phyloP scores from a whole-genome alignment of 2,329 filamentous ascomycete genomes.

The Blumeria graminis region DNA sequence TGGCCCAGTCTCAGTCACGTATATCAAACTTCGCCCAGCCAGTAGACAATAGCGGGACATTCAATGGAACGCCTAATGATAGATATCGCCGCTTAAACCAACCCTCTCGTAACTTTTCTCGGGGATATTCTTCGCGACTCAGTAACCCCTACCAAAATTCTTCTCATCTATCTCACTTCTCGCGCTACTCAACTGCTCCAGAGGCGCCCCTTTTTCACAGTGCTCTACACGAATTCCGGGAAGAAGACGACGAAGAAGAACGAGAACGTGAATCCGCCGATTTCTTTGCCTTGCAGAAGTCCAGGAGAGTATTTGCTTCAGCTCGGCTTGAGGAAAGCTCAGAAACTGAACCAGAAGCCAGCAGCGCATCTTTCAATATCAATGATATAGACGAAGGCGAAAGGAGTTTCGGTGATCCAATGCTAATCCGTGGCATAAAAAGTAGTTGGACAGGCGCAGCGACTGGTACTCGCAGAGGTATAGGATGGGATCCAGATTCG shows the following conservation, averaged over 20 bases:
- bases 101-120: slow-evolving; percentile 8
- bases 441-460: slow-evolving; percentile 36
- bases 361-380: slow-evolving; percentile 28
- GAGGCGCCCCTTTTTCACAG: slow-evolving; percentile 91
- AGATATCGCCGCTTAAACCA: slow-evolving; percentile 12
- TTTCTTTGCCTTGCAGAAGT: slow-evolving; percentile 74
- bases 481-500: slow-evolving; percentile 9
- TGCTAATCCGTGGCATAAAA: slow-evolving; percentile 25
- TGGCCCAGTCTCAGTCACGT: slow-evolving; percentile 87
- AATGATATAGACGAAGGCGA: slow-evolving; percentile 23
- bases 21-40: slow-evolving; percentile 48
- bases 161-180: slow-evolving; percentile 32
- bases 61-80: slow-evolving; percentile 16
- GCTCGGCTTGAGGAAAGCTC: slow-evolving; percentile 68
- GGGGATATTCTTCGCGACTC: slow-evolving; percentile 14
- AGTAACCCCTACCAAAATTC: slow-evolving; percentile 61
- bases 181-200: slow-evolving; percentile 43
- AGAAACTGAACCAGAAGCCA: slow-evolving; percentile 53
- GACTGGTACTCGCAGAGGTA: slow-evolving; percentile 10
- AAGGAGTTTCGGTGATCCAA: slow-evolving; percentile 22
- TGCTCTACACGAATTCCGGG: slow-evolving; percentile 67
- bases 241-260: slow-evolving; percentile 83
- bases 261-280: slow-evolving; percentile 82
- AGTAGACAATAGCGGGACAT: slow-evolving; percentile 20
- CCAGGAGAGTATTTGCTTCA: slow-evolving; percentile 65